These are phyloP conservation scores for Sporothrix pseudoabietina DNA, from an alignment of 2,329 filamentous ascomycete genomes.

Conservation along the genomic window DNA sequence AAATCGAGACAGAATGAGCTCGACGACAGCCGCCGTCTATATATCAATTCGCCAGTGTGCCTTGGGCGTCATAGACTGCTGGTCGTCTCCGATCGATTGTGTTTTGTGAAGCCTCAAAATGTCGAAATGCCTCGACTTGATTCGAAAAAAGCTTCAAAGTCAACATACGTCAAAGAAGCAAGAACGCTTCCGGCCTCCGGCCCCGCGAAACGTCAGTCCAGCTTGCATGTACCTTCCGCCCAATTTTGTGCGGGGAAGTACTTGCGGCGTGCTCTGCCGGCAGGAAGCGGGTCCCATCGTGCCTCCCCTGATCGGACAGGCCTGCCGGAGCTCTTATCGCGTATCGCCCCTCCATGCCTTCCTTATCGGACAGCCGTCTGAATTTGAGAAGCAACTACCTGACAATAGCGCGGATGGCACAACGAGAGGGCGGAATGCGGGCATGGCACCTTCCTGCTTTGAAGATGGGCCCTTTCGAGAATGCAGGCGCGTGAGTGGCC, in stretches of 20 bases:
- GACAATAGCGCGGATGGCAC: neutral
- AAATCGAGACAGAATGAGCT: neutral
- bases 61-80: neutral
- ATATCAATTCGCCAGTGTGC: neutral
- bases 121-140: neutral
- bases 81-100: neutral
- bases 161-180: neutral
- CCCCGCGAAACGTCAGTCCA: slow-evolving; percentile 11
- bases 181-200: slow-evolving; percentile 10
- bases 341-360: slow-evolving; percentile 18
- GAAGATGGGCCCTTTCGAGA: neutral
- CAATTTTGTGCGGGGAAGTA: neutral
- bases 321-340: slow-evolving; percentile 30
- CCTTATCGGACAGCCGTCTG: neutral
- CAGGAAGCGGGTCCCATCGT: neutral
- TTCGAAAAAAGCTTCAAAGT: neutral
- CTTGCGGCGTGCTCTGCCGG: neutral
- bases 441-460: neutral
- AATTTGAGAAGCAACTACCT: neutral
- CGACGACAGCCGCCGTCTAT: neutral
- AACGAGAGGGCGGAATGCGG: neutral
- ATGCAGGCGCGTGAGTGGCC: slow-evolving; percentile 10
- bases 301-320: slow-evolving; percentile 29
- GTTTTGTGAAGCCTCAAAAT: neutral
- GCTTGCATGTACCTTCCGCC: slow-evolving; percentile 11